A percentile compares a stretch with the other conserved stretches of the same genome.
These are phyloP conservation scores for Ceratocystis eucalypticola DNA, from an alignment of 2,329 filamentous ascomycete species.

Conservation along the genomic window DNA sequence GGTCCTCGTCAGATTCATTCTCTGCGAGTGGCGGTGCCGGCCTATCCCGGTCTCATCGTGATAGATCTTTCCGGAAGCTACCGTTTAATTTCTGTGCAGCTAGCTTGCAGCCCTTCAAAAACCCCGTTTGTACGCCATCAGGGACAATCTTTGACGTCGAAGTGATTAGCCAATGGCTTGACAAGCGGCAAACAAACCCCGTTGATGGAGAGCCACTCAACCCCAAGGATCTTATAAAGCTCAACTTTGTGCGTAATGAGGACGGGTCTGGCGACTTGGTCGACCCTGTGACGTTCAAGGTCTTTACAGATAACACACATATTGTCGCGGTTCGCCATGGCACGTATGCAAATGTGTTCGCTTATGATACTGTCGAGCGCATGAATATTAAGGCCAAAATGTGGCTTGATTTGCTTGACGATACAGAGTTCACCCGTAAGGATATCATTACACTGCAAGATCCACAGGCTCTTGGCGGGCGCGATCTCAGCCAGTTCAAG, in stretches of 20 bases:
- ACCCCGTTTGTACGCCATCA: slow-evolving; percentile 78
- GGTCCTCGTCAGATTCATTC: slow-evolving; percentile 82
- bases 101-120: slow-evolving; percentile 85
- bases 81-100: slow-evolving; percentile 98
- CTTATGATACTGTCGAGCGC: slow-evolving; percentile 87
- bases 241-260: slow-evolving; percentile 85
- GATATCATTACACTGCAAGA: slow-evolving; percentile 96
- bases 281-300: slow-evolving; percentile 93
- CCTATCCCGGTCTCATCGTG: slow-evolving; percentile 43
- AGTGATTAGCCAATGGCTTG: slow-evolving; percentile 86
- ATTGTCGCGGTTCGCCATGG: slow-evolving; percentile 73
- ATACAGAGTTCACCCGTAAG: slow-evolving; percentile 70
- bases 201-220: slow-evolving; percentile 69
- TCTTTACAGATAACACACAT: slow-evolving; percentile 95
- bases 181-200: slow-evolving; percentile 86
- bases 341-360: slow-evolving; percentile 85
- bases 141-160: slow-evolving; percentile 93
- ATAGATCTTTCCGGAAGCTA: slow-evolving; percentile 63
- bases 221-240: slow-evolving; percentile 71
- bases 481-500: slow-evolving; percentile 79
- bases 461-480: slow-evolving; percentile 71
- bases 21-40: slow-evolving; percentile 64
- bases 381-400: slow-evolving; percentile 96
- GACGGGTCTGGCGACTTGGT: slow-evolving; percentile 50
- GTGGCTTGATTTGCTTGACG: slow-evolving; percentile 82